These are phyloP conservation scores for Iodosphaeria phyllophila DNA, from an alignment of 2,329 filamentous ascomycete genomes.

Conservation along the genomic window DNA sequence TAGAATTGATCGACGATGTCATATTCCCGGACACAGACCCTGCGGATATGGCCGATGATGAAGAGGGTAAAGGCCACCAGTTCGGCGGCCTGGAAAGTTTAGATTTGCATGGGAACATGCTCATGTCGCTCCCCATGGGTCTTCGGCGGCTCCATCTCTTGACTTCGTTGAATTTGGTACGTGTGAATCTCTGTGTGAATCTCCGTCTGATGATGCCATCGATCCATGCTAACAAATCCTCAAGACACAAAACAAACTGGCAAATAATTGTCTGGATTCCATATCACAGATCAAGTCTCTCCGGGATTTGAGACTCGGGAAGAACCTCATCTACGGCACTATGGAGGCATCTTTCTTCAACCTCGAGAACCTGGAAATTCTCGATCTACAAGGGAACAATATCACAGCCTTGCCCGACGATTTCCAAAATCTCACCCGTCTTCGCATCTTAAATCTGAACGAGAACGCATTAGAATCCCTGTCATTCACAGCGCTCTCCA, in stretches of 20 bases:
- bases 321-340: conserved; percentile 54
- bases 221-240: conserved; percentile 9
- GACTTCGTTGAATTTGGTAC: conserved; percentile 65
- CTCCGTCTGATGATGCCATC: no score
- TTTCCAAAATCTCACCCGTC: conserved; percentile 44
- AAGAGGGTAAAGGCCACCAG: conserved; percentile 50
- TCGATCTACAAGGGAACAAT: conserved; percentile 70
- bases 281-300: conserved; percentile 56
- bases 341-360: conserved; percentile 44
- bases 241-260: conserved; percentile 72
- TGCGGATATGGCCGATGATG: conserved; percentile 38
- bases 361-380: conserved; percentile 52
- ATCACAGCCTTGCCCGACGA: conserved; percentile 51
- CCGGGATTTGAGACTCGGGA: conserved; percentile 63
- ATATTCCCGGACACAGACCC: conserved; percentile 60
- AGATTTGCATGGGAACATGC: conserved; percentile 71
- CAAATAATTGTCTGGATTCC: conserved; percentile 50
- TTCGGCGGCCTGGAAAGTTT: conserved; percentile 68
- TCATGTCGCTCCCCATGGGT: conserved; percentile 56
- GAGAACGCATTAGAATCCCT: conserved; percentile 59
- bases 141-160: conserved; percentile 54
- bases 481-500: conserved; percentile 49
- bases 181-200: no score
- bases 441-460: conserved; percentile 63
- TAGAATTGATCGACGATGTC: conserved; percentile 52